phyloP scores from a whole-genome alignment of 495 filamentous ascomycete genomes.

The Xylaria grammica region DNA sequence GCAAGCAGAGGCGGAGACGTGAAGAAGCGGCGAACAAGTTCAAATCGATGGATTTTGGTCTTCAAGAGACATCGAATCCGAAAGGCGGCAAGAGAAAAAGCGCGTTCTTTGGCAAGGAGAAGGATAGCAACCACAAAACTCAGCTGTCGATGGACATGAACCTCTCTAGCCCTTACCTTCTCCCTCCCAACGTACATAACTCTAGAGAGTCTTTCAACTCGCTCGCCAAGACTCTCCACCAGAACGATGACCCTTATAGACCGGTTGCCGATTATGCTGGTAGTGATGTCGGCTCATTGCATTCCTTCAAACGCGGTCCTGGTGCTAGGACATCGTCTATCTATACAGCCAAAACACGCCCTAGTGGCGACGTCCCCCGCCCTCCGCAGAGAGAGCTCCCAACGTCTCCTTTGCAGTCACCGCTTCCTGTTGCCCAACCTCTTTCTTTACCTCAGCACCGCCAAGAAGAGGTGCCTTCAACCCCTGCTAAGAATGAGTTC shows the following conservation, averaged over 20 bases:
- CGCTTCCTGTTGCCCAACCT: slow-evolving; percentile 35
- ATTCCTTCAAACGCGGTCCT: slow-evolving; percentile 54
- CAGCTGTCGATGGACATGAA: slow-evolving; percentile 88
- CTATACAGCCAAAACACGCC: slow-evolving; percentile 58
- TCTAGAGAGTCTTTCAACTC: slow-evolving; percentile 87
- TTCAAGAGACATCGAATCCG: slow-evolving; percentile 56
- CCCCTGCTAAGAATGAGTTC: slow-evolving; percentile 34
- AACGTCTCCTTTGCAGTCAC: slow-evolving; percentile 30
- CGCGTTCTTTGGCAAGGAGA: slow-evolving; percentile 52
- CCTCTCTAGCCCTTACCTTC: slow-evolving; percentile 81
- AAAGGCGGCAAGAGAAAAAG: slow-evolving; percentile 51
- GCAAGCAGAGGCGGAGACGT: slow-evolving; percentile 69
- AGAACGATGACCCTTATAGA: slow-evolving; percentile 83
- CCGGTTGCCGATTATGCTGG: slow-evolving; percentile 65
- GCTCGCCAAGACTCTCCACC: slow-evolving; percentile 71
- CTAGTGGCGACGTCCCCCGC: slow-evolving; percentile 27
- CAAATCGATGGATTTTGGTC: slow-evolving; percentile 91
- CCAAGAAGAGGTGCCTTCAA: slow-evolving; percentile 14
- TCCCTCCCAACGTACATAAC: slow-evolving; percentile 78
- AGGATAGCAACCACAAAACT: slow-evolving; percentile 56
- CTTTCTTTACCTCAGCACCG: slow-evolving; percentile 17
- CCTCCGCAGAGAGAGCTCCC: slow-evolving; percentile 25
- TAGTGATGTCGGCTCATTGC: slow-evolving; percentile 64
- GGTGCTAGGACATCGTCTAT: slow-evolving; percentile 65
- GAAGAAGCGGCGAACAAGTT: slow-evolving; percentile 90